phyloP scores from a whole-genome alignment of 2,329 filamentous ascomycete species.

The Albifimbria verrucaria region DNA sequence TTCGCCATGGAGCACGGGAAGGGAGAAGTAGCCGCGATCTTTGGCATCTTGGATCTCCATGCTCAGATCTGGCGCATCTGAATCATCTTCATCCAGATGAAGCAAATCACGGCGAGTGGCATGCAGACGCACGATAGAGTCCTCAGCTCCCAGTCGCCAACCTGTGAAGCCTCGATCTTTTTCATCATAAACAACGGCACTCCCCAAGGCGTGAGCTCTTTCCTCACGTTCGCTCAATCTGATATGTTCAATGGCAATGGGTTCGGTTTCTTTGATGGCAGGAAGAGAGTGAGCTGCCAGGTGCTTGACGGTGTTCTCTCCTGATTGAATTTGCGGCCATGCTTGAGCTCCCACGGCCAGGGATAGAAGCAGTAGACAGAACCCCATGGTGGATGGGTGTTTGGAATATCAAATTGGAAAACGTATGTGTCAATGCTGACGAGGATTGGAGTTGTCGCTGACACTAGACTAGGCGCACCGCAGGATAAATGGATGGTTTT shows the following conservation, averaged over 20 bases:
- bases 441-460: background rate
- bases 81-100: background rate
- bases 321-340: background rate
- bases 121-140: background rate
- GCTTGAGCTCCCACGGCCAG: background rate
- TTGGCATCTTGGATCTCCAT: constrained; percentile 11
- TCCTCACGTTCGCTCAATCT: too few relatives aligned
- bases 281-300: too few relatives aligned
- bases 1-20: constrained; percentile 8
- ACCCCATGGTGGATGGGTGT: background rate
- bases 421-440: background rate
- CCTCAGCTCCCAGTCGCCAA: background rate
- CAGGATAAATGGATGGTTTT: background rate
- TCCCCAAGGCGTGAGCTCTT: background rate
- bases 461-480: background rate
- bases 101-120: too few relatives aligned
- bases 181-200: background rate
- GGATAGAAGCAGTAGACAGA: background rate
- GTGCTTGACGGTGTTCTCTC: too few relatives aligned
- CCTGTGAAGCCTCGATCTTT: background rate
- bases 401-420: background rate
- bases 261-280: too few relatives aligned
- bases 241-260: too few relatives aligned
- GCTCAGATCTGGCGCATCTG: too few relatives aligned
- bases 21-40: constrained; percentile 15